A percentile compares a stretch with the other conserved stretches of the same genome.
Evolutionary conservation across 1,284 basidiomycete genomes (phyloP).

Genomic region (Caloboletus inedulis): DNA sequence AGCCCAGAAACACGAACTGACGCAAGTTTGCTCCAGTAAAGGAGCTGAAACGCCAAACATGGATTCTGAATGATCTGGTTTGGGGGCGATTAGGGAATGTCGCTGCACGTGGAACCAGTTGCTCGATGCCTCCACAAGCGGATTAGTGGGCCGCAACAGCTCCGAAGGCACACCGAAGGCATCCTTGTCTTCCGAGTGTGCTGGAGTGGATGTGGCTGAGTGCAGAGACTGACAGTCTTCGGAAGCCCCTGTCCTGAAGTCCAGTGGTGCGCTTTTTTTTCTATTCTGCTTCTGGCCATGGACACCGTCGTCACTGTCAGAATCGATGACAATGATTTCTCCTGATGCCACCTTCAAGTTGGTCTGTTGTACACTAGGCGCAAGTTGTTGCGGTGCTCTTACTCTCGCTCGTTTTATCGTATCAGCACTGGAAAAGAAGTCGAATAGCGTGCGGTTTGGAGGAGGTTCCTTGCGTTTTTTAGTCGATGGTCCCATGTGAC

Average conservation of each 20-base stretch:
- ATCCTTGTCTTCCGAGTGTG: constrained; percentile 8
- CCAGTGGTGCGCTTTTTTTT: background rate
- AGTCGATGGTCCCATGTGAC: constrained; percentile 32
- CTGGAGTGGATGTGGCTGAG: constrained; percentile 2
- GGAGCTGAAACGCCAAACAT: constrained; percentile 22
- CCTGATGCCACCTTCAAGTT: constrained; percentile 15
- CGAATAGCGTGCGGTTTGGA: constrained; percentile 44
- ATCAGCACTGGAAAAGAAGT: constrained; percentile 46
- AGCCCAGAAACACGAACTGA: constrained; percentile 15
- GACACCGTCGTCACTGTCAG: constrained; percentile 47
- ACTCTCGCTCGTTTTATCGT: constrained; percentile 24
- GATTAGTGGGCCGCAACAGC: constrained; percentile 17
- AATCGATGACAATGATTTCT: constrained; percentile 59
- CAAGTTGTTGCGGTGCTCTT: constrained; percentile 2
- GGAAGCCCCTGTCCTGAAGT: background rate
- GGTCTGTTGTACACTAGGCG: constrained; percentile 5
- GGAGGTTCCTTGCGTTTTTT: constrained; percentile 43
- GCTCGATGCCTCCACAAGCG: background rate
- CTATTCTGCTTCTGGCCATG: background rate
- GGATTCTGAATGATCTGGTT: constrained; percentile 6
- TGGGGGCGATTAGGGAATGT: background rate
- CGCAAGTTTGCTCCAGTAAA: constrained; percentile 9
- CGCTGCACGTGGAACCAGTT: background rate
- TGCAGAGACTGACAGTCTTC: background rate
- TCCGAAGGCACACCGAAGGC: constrained; percentile 33